Base-by-base conservation (phyloP, 108 stramenopile genomes). In the Seminavis robusta region DNA sequence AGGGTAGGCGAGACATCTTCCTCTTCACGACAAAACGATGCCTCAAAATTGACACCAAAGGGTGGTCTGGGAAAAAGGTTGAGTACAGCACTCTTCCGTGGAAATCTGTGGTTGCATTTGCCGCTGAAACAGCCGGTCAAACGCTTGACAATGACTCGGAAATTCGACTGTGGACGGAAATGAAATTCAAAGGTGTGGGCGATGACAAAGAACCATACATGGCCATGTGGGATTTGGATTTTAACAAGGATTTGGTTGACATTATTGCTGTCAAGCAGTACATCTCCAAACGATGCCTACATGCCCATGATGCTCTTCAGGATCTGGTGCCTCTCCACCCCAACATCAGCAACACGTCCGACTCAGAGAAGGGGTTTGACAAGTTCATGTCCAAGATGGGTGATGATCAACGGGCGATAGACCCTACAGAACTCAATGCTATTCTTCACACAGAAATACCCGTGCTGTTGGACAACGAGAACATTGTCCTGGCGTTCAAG, bases 1-100 rank as follows among this genome's bases (percentile, higher is more conserved):
- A 57, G 42, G 80, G 79, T 11, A 63, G 73, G 7, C 63, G 80
- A 31, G 84, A 79, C 37, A 55, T 81, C 39, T 52, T 78, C 7
- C 37, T 85, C 31, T 66, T 67, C 26, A 84, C 80, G n/a, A 66
- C 69, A 15, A 63, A 67, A 51, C 63, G 84, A n/a, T 21, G 80
- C 3, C 52, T 86, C 10, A 62, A 69, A 31, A 77, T 86, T 27
- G 81, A 86, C 42, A 56, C 61, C 17, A 69, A 86, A 48, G 85
- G 85, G 13, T 59, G 76, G 24, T 52, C 67, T 36, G 84, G 81
- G 8, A 67, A 63, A 50, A 79, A 82, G 33, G 50, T 76, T 3
- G 77, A 79, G 38, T 86, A 73, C 55, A 67, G 61, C 42, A 68
- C 73, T 2, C 6, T 86, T 11, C 79, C 76, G 0, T 86, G 72